Conservation (phyloP, 345 rosid genomes). For the Mallotus nudiflorus region DNA sequence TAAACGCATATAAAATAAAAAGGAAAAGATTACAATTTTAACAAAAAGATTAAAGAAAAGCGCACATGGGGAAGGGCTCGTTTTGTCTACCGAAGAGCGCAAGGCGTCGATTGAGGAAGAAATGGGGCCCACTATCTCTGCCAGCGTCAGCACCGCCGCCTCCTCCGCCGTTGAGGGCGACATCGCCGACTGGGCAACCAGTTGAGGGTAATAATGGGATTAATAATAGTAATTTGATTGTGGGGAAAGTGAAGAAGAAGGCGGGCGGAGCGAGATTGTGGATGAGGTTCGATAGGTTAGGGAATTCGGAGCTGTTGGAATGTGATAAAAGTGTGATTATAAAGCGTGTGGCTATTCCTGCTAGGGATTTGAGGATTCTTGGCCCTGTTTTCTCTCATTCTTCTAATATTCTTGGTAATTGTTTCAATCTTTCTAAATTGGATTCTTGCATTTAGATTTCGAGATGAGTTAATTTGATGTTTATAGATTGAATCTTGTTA, state of each 20-base stretch:
- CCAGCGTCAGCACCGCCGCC: not conserved
- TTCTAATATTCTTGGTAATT: slow-evolving; percentile 74
- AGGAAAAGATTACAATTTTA: not conserved
- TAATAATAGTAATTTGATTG: slow-evolving; percentile 1
- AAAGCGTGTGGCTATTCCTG: slow-evolving; percentile 70
- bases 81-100: slow-evolving; percentile 1
- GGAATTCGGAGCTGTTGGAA: slow-evolving; percentile 75
- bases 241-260: slow-evolving; percentile 67
- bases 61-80: slow-evolving; percentile 28
- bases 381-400: slow-evolving; percentile 93
- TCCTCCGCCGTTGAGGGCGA: slow-evolving; percentile 18
- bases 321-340: slow-evolving; percentile 80
- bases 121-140: not conserved
- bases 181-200: slow-evolving; percentile 10
- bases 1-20: not conserved
- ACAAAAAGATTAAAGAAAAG: not conserved
- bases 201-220: not conserved
- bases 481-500: not conserved
- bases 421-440: not conserved
- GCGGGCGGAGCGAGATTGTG: slow-evolving; percentile 82
- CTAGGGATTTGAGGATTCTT: slow-evolving; percentile 91
- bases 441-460: not conserved
- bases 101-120: slow-evolving; percentile 21
- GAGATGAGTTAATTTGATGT: not conserved
- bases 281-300: slow-evolving; percentile 86